Percentiles rank a stretch among this genome's conserved stretches.
Evolutionary conservation across 2,329 filamentous ascomycete genomes (phyloP).

Genomic region (Cryoendolithus antarcticus): DNA sequence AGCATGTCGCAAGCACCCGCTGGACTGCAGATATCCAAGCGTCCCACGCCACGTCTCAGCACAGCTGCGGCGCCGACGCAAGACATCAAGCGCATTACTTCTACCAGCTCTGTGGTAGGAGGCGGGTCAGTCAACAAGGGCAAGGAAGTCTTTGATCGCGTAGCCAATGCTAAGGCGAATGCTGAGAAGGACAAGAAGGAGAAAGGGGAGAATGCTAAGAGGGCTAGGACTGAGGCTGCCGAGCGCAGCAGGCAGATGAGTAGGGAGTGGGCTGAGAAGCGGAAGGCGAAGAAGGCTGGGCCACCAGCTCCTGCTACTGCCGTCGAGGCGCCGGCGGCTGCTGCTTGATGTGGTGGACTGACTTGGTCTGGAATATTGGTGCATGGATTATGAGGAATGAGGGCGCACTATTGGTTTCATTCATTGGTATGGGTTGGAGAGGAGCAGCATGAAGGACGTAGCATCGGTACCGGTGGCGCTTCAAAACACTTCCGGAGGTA

Average conservation of each 20-base stretch:
- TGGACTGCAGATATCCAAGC: conserved; percentile 7
- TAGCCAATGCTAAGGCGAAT: conserved; percentile 28
- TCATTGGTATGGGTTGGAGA: no score
- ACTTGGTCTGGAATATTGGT: no score
- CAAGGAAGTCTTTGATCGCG: conserved; percentile 34
- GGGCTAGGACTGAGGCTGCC: conserved; percentile 33
- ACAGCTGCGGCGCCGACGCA: conserved; percentile 9
- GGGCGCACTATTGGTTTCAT: no score
- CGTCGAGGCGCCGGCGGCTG: no score
- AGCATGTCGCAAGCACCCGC: conserved; percentile 1
- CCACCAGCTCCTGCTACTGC: no score
- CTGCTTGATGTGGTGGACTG: no score
- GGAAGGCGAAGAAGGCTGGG: conserved; percentile 23
- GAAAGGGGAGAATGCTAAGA: conserved; percentile 37
- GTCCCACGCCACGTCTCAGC: not conserved
- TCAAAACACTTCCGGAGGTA: no score
- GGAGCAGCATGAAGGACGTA: no score
- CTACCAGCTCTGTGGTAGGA: not conserved
- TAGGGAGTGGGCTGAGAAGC: conserved; percentile 39
- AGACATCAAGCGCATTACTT: conserved; percentile 17
- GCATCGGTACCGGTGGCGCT: no score
- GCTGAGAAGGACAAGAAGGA: conserved; percentile 29
- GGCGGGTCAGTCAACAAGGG: conserved; percentile 20
- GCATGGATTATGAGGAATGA: no score
- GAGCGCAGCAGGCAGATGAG: conserved; percentile 32